Evolutionary conservation across 306 rosid genomes (phyloP).

Genomic region (Geum urbanum): DNA sequence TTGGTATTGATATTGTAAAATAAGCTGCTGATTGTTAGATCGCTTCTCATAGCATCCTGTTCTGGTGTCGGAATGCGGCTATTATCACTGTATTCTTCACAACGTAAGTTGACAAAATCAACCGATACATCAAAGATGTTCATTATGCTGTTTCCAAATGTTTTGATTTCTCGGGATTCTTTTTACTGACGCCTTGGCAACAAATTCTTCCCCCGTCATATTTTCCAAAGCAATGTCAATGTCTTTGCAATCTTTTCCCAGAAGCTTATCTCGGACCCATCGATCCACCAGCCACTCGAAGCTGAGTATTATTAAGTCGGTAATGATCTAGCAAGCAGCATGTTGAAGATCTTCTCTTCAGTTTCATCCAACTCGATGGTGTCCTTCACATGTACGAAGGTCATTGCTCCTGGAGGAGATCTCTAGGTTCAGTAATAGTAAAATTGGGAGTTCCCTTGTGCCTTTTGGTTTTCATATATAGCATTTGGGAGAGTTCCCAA

Average conservation of each 20-base stretch:
- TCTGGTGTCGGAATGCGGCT: constrained; percentile 96
- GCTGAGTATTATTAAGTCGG: constrained; percentile 56
- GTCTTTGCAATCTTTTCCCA: constrained; percentile 84
- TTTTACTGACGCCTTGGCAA: constrained; percentile 68
- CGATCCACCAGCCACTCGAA: constrained; percentile 98
- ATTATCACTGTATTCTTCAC: constrained; percentile 76
- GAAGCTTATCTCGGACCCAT: constrained; percentile 97
- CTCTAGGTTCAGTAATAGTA: too few relatives aligned
- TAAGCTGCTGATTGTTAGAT: constrained; percentile 83
- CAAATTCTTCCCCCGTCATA: constrained; percentile 85
- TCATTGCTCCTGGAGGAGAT: too few relatives aligned
- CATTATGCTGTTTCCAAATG: constrained; percentile 99
- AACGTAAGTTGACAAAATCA: constrained; percentile 83
- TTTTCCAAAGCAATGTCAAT: constrained; percentile 79
- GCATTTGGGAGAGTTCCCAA: too few relatives aligned
- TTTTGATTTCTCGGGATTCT: constrained; percentile 95
- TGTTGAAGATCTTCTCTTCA: constrained; percentile 59
- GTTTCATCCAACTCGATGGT: constrained; percentile 47
- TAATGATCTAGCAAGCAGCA: constrained; percentile 61
- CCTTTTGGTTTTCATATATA: too few relatives aligned
- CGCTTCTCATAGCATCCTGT: constrained; percentile 94
- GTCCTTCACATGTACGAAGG: constrained; percentile 41
- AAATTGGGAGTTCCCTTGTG: too few relatives aligned
- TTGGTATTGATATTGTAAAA: constrained; percentile 82
- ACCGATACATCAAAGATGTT: constrained; percentile 70